A percentile compares a stretch with the other conserved stretches of the same genome.
Evolutionary conservation across 768 basidiomycete genomes (phyloP).

Genomic region (Collybia sp.): DNA sequence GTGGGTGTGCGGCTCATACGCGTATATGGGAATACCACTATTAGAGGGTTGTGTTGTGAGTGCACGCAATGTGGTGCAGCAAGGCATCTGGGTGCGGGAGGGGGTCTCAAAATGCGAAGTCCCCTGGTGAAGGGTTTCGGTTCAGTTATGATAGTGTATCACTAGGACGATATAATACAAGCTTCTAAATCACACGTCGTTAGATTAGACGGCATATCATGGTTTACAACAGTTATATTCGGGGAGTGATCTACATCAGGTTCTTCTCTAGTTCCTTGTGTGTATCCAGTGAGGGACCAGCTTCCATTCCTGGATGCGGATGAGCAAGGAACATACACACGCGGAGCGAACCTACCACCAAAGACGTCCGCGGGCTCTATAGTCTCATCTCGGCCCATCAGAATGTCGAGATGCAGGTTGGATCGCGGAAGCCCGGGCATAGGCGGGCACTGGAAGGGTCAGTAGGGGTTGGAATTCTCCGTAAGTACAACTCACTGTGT

Average conservation of each 20-base stretch:
- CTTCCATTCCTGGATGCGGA: conserved; percentile 45
- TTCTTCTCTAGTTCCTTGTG: conserved; percentile 70
- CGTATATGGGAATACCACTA: conserved; percentile 67
- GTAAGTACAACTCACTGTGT: conserved; percentile 45
- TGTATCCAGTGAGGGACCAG: conserved; percentile 43
- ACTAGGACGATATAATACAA: not conserved
- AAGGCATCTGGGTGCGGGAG: conserved; percentile 34
- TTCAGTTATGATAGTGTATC: not conserved
- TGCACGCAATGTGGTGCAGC: conserved; percentile 51
- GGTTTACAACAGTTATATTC: conserved; percentile 9
- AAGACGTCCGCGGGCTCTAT: conserved; percentile 81
- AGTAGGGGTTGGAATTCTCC: not conserved
- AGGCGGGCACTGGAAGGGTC: conserved; percentile 48
- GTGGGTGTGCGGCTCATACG: conserved; percentile 74
- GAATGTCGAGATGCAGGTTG: conserved; percentile 87
- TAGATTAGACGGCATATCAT: not conserved
- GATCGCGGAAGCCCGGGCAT: conserved; percentile 60
- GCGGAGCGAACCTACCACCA: conserved; percentile 44
- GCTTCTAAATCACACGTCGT: conserved; percentile 1
- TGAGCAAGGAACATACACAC: not conserved
- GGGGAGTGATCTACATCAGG: conserved; percentile 31
- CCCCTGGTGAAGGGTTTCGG: conserved; percentile 8
- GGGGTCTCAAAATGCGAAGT: conserved; percentile 17
- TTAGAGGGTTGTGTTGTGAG: conserved; percentile 79
- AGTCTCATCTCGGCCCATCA: conserved; percentile 88